Conservation (phyloP, 2,329 filamentous ascomycete genomes). For the Microdochium trichocladiopsis region DNA sequence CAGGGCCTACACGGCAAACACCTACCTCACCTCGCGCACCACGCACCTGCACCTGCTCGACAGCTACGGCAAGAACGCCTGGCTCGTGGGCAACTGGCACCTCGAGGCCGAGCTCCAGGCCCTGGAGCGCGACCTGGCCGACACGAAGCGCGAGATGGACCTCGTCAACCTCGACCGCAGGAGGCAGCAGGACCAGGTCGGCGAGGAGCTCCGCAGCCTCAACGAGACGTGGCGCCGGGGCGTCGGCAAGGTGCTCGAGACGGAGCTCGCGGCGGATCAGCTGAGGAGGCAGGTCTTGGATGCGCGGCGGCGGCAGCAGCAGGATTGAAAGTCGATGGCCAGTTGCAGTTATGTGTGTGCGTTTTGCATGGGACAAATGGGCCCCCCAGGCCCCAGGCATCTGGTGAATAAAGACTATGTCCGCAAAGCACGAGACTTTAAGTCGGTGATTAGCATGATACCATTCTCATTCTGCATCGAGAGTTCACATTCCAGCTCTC, state of each 20-base stretch:
- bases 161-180: conserved; percentile 64
- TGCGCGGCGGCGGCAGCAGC: conserved; percentile 43
- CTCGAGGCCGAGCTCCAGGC: conserved; percentile 63
- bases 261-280: conserved; percentile 74
- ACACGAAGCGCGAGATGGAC: conserved; percentile 63
- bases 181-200: conserved; percentile 61
- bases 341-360: neutral
- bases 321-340: conserved; percentile 6
- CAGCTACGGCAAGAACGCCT: conserved; percentile 78
- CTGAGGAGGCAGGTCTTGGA: conserved; percentile 62
- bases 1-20: conserved; percentile 38
- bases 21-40: conserved; percentile 45
- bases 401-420: no score
- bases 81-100: conserved; percentile 79
- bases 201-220: conserved; percentile 64
- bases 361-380: no score
- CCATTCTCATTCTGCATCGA: no score
- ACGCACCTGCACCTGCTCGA: conserved; percentile 67
- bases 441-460: no score
- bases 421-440: no score
- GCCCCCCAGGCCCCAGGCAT: no score
- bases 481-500: no score
- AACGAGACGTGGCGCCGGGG: conserved; percentile 76
- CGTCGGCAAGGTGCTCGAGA: conserved; percentile 75
- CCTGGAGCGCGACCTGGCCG: conserved; percentile 70